phyloP scores from a whole-genome alignment of 768 basidiomycete genomes.

The Collybia sp. region DNA sequence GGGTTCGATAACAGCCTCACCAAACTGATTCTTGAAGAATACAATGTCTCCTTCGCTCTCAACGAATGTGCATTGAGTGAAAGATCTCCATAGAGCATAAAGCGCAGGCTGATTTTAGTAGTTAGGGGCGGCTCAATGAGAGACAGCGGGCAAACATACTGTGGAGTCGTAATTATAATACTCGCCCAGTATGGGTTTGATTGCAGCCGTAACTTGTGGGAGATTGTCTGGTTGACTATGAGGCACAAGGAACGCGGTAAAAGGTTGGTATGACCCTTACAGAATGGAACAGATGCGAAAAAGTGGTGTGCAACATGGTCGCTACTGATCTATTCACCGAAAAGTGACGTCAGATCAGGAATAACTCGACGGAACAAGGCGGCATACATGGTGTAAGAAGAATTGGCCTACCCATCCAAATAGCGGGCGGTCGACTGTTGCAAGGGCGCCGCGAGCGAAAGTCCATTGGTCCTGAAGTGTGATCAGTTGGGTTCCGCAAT shows the following conservation, averaged over 20 bases:
- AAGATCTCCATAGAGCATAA: constrained; percentile 51
- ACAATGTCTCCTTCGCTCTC: constrained; percentile 51
- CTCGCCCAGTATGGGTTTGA: constrained; percentile 45
- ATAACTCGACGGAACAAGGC: background rate
- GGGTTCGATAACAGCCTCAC: constrained; percentile 28
- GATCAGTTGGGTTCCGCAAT: background rate
- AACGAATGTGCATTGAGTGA: constrained; percentile 54
- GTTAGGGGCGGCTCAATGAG: background rate
- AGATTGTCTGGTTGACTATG: constrained; percentile 37
- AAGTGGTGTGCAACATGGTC: constrained; percentile 60
- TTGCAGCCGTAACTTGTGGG: constrained; percentile 38
- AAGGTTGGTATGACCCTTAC: constrained; percentile 27
- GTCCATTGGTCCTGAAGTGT: constrained; percentile 42
- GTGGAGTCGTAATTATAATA: constrained; percentile 59
- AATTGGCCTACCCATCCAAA: constrained; percentile 56
- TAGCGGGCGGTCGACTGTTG: constrained; percentile 56
- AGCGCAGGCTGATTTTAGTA: constrained; percentile 24
- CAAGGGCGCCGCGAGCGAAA: constrained; percentile 55
- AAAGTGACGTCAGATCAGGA: constrained; percentile 2
- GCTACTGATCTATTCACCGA: constrained; percentile 33
- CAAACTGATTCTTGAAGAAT: constrained; percentile 50
- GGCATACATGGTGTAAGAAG: constrained; percentile 47
- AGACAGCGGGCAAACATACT: constrained; percentile 22
- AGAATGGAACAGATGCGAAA: constrained; percentile 56
- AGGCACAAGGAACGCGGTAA: no score